phyloP scores from a whole-genome alignment of 805 yeast genomes.

The Metschnikowia noctiluminum region DNA sequence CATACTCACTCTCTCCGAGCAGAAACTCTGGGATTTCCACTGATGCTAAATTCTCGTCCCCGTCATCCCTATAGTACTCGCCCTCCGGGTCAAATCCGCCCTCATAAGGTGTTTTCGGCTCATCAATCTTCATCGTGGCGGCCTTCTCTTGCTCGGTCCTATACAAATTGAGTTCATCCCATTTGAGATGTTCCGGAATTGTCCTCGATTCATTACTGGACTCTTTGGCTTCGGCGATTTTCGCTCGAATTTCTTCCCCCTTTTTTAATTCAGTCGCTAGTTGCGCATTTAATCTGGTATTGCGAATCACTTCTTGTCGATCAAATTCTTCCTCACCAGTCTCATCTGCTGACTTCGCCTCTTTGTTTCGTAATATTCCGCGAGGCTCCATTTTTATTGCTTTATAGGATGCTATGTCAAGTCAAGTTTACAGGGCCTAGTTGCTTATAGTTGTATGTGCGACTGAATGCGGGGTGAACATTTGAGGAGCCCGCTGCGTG shows the following conservation, averaged over 20 bases:
- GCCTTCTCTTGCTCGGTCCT: conserved; percentile 69
- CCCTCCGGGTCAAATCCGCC: conserved; percentile 82
- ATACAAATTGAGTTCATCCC: conserved; percentile 81
- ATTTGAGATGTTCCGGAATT: conserved; percentile 49
- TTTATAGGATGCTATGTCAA: neutral
- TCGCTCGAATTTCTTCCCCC: conserved; percentile 47
- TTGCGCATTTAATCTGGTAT: conserved; percentile 73
- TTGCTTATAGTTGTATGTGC: neutral
- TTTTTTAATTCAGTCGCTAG: conserved; percentile 32
- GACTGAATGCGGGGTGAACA: neutral
- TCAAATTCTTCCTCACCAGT: conserved; percentile 31
- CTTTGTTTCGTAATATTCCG: conserved; percentile 56
- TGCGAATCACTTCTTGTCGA: conserved; percentile 72
- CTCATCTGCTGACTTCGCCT: conserved; percentile 17
- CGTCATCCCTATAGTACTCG: conserved; percentile 72
- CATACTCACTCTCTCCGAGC: conserved; percentile 55
- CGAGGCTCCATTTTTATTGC: conserved; percentile 18
- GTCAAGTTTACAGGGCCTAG: neutral
- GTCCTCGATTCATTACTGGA: conserved; percentile 5
- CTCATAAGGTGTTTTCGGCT: conserved; percentile 93
- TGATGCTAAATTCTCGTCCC: conserved; percentile 43
- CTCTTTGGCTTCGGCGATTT: conserved; percentile 40
- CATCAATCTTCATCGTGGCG: conserved; percentile 82
- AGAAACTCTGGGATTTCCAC: conserved; percentile 49
- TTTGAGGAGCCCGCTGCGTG: neutral